Base-by-base conservation (phyloP, 2,329 filamentous ascomycete genomes). In the Botryotinia convoluta region DNA sequence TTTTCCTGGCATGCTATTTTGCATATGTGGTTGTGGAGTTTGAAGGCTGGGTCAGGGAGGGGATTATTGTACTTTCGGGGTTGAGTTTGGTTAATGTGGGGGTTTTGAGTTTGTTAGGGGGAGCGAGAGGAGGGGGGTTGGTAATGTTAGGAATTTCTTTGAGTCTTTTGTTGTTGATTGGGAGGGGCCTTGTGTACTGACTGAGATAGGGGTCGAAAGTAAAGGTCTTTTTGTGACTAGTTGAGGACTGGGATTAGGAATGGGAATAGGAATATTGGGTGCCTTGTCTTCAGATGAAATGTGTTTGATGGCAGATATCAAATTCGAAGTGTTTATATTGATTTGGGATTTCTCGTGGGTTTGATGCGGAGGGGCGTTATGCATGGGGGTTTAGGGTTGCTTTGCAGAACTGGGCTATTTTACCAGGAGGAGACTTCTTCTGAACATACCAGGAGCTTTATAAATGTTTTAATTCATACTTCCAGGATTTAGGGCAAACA, bases 381-480 rank as follows among this genome's bases (percentile, higher is more conserved):
- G 18, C 18, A 20, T 22, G 1, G 44, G 18, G 4, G 1, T 54
- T 54, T 8, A 12, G 12, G 51, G 12, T 54, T 29, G 26, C n/a
- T 54, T 29, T 14, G 51, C 26, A 29, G 26, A 12, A 54, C 7
- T 54, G n/a, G 51, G 12, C 4, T 29, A 8, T n/a, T 3, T 18
- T 7, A 14, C 1, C 12, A 8, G 5, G 12, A 54, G 51, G 4
- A n/a, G n/a, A 16, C 0, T 3, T 16, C 12, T n/a, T n/a, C 0
- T n/a, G n/a, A 29, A 3, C 2, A 14, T 14, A 29, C 2, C 5
- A 29, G 6, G 51, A 18, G 6, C 0, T 54, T 54, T 12, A 29
- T 3, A 16, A 8, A 14, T 54, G 18, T 54, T 1, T 12, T 16
- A 0, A 3, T 16, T 8, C 4, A 16, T 3, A 29, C 12, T 16